A percentile compares a stretch with the other conserved stretches of the same genome.
These are phyloP conservation scores for Gastrolobium bilobum DNA, from an alignment of 306 rosid genomes.

Conservation along the genomic window DNA sequence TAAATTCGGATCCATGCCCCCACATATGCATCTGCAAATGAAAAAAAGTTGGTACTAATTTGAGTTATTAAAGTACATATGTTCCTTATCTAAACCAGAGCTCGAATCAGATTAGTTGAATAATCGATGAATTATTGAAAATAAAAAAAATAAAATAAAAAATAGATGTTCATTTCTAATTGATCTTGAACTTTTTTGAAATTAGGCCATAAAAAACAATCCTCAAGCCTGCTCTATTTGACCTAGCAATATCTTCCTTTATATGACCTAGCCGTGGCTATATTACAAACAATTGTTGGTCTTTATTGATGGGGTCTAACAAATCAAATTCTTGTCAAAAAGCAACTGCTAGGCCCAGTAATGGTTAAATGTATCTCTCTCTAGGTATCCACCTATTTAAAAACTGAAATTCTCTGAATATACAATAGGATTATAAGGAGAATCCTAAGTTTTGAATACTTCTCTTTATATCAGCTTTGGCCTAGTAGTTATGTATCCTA, in stretches of 20 bases:
- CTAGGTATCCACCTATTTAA: not conserved
- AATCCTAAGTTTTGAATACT: conserved; percentile 36
- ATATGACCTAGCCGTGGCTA: not conserved
- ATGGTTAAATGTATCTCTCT: conserved; percentile 18
- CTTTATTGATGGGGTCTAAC: conserved; percentile 21
- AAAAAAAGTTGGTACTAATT: not conserved
- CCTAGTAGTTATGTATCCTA: conserved; percentile 4
- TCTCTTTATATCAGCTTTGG: not conserved
- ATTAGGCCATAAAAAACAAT: not conserved
- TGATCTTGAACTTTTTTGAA: not conserved
- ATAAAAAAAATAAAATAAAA: no score
- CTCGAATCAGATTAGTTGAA: no score
- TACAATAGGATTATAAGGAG: conserved; percentile 17
- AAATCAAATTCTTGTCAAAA: conserved; percentile 53
- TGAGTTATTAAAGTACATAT: not conserved
- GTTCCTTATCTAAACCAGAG: no score
- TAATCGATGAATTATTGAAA: no score
- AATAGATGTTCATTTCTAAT: not conserved
- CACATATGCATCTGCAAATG: conserved; percentile 94
- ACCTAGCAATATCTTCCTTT: conserved; percentile 26
- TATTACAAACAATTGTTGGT: conserved; percentile 25
- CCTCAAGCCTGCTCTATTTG: conserved; percentile 28
- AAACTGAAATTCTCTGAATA: conserved; percentile 24
- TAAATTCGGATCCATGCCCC: conserved; percentile 95
- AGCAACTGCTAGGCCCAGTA: conserved; percentile 22